Percentiles rank a stretch among this genome's conserved stretches.
phyloP scores from a whole-genome alignment of 208 protist genomes.

The Acanthamoeba divionensis region DNA sequence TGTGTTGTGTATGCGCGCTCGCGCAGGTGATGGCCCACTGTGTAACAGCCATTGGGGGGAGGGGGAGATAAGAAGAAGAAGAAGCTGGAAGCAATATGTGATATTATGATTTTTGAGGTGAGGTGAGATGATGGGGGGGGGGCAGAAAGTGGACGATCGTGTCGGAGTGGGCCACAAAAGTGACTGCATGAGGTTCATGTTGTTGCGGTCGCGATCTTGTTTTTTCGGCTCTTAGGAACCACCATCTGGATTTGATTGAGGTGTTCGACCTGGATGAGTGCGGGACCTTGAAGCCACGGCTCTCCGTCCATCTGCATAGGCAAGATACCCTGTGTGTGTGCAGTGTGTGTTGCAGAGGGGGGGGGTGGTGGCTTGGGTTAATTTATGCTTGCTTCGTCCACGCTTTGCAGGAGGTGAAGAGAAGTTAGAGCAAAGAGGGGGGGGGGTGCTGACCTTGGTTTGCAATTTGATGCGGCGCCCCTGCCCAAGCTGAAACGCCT shows the following conservation, averaged over 20 bases:
- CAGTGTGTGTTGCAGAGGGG: not conserved
- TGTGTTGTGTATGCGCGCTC: too few relatives aligned
- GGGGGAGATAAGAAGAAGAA: too few relatives aligned
- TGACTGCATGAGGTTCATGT: too few relatives aligned
- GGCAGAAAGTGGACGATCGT: too few relatives aligned
- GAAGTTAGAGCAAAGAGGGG: conserved; percentile 19
- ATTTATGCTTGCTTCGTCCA: not conserved
- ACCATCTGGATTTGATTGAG: conserved; percentile 23
- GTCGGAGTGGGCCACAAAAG: too few relatives aligned
- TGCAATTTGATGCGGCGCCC: conserved; percentile 48
- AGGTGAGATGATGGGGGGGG: too few relatives aligned
- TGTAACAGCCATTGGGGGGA: too few relatives aligned
- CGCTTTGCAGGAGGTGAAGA: too few relatives aligned
- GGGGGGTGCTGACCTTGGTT: not conserved
- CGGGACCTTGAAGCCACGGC: not conserved
- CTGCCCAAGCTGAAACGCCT: conserved; percentile 8
- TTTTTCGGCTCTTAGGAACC: conserved; percentile 35
- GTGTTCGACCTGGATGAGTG: conserved; percentile 46
- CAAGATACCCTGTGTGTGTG: not conserved
- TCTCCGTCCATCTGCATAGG: not conserved
- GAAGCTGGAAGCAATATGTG: too few relatives aligned
- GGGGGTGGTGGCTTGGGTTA: not conserved
- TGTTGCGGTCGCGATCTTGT: not conserved
- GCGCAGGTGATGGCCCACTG: too few relatives aligned
- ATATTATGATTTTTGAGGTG: too few relatives aligned